Conservation (phyloP, 345 rosid genomes). For the Trapa incisa region DNA sequence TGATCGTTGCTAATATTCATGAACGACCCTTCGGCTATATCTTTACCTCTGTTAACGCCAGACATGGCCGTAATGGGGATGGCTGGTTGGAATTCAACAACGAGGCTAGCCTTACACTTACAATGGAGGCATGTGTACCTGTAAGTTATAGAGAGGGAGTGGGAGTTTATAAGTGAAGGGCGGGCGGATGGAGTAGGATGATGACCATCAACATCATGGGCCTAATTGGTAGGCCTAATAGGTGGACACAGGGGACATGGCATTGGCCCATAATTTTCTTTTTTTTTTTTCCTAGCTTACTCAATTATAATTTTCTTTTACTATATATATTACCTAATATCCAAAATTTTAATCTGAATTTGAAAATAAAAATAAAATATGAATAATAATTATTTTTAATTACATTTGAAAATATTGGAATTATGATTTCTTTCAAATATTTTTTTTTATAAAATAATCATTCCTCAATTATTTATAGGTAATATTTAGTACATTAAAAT, state of each 20-base stretch:
- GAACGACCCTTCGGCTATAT: conserved; percentile 23
- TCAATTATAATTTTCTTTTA: background rate
- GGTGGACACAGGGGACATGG: conserved; percentile 26
- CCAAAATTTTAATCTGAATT: no score
- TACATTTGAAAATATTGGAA: no score
- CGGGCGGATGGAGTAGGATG: conserved; percentile 14
- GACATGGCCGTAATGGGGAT: conserved; percentile 17
- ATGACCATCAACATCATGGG: conserved; percentile 26
- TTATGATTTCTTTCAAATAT: no score
- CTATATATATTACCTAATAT: no score
- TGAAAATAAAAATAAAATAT: no score
- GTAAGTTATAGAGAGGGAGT: conserved; percentile 13
- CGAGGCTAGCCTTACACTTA: background rate
- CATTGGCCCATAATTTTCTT: background rate
- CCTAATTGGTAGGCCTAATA: conserved; percentile 17
- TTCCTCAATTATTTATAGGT: no score
- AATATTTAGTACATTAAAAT: no score
- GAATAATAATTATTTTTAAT: no score
- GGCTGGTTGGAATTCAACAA: background rate
- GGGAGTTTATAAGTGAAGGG: conserved; percentile 16
- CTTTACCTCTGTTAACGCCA: conserved; percentile 31
- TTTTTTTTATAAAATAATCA: no score
- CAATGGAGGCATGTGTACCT: conserved; percentile 14
- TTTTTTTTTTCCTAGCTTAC: no score
- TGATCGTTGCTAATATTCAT: background rate